A percentile compares a stretch with the other conserved stretches of the same genome.
Evolutionary conservation across 129 eudicot genomes (phyloP).

Genomic region (Sambucus nigra): DNA sequence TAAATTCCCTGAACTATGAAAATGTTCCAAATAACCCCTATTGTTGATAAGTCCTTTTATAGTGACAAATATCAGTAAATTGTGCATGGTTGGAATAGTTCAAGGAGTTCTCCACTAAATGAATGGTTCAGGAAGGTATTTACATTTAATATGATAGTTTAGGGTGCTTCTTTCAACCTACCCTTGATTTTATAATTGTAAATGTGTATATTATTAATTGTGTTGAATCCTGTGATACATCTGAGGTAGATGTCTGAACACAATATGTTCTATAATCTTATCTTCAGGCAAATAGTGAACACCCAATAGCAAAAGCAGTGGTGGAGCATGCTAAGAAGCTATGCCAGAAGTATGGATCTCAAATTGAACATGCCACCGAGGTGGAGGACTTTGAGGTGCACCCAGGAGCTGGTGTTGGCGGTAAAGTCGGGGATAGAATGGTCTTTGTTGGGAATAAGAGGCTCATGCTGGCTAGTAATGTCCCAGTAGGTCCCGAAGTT

Average conservation of each 20-base stretch:
- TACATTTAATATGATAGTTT: too few species aligned
- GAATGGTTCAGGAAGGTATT: too few species aligned
- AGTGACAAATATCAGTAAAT: too few species aligned
- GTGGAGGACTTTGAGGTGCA: slow-evolving; percentile 81
- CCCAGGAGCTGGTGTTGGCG: slow-evolving; percentile 91
- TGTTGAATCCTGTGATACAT: not conserved
- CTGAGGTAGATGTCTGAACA: not conserved
- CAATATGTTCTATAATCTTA: not conserved
- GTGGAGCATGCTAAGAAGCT: slow-evolving; percentile 69
- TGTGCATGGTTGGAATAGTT: too few species aligned
- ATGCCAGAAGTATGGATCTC: slow-evolving; percentile 30
- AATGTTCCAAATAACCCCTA: too few species aligned
- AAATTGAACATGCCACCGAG: slow-evolving; percentile 21
- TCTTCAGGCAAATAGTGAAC: slow-evolving; percentile 86
- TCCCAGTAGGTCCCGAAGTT: slow-evolving; percentile 49
- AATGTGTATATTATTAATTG: not conserved
- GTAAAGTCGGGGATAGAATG: slow-evolving; percentile 53
- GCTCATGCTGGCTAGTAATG: slow-evolving; percentile 53
- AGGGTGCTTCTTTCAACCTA: too few species aligned
- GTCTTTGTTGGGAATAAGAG: slow-evolving; percentile 74
- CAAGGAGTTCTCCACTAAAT: too few species aligned
- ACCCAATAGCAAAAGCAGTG: slow-evolving; percentile 89
- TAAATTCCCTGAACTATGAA: too few species aligned
- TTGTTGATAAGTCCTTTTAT: too few species aligned
- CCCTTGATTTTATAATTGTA: too few species aligned